Conservation (phyloP, 768 basidiomycete genomes). For the Mycena alexandri region DNA sequence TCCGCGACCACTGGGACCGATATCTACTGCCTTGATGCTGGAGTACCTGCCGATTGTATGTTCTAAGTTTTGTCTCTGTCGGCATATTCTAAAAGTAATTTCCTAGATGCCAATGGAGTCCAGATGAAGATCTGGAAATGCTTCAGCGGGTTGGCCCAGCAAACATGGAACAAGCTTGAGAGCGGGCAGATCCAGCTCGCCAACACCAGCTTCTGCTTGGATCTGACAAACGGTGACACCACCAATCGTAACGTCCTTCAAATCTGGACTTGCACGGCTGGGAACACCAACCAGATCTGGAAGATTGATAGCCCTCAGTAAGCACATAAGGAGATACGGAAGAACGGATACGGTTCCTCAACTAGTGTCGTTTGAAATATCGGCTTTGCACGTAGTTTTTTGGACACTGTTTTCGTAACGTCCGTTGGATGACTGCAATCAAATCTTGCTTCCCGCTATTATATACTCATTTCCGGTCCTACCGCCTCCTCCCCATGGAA, state of each 20-base stretch:
- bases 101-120: slow-evolving; percentile 20
- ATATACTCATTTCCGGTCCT: too few relatives aligned
- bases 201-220: slow-evolving; percentile 27
- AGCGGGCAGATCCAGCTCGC: slow-evolving; percentile 25
- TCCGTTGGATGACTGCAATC: slow-evolving; percentile 13
- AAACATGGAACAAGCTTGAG: slow-evolving; percentile 27
- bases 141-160: slow-evolving; percentile 23
- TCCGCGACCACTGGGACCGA: slow-evolving; percentile 17
- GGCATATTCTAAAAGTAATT: slow-evolving; percentile 22
- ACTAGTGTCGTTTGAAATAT: slow-evolving; percentile 17
- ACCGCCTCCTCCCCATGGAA: too few relatives aligned
- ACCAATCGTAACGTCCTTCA: slow-evolving; percentile 27
- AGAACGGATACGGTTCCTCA: slow-evolving; percentile 20
- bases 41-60: slow-evolving; percentile 19
- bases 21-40: slow-evolving; percentile 19
- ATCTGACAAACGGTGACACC: slow-evolving; percentile 25
- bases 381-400: slow-evolving; percentile 19
- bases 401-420: slow-evolving; percentile 12
- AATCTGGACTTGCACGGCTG: slow-evolving; percentile 28
- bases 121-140: slow-evolving; percentile 27
- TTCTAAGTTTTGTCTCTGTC: slow-evolving; percentile 19
- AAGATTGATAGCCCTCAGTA: slow-evolving; percentile 21
- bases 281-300: slow-evolving; percentile 26
- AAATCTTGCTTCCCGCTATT: background rate
- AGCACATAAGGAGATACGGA: slow-evolving; percentile 22